A percentile compares a stretch with the other conserved stretches of the same genome.
These are phyloP conservation scores for Axilococcus clingmanii DNA, from an alignment of 139 green algal genomes.

Conservation along the genomic window DNA sequence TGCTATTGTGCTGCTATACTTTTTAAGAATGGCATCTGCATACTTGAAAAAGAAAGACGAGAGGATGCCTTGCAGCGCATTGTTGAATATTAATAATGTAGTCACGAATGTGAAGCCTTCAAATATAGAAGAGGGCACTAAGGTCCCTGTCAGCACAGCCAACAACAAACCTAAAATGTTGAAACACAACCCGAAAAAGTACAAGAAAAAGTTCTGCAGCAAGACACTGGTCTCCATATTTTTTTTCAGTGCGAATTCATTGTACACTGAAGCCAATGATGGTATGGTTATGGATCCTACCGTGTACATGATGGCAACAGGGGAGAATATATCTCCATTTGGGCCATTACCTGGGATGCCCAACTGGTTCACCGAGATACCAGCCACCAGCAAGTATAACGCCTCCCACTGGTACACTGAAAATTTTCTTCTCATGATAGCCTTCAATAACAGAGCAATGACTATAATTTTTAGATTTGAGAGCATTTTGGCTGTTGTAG, in stretches of 20 bases:
- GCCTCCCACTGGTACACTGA: conserved; percentile 88
- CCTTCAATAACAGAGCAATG: conserved; percentile 83
- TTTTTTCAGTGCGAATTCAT: conserved; percentile 90
- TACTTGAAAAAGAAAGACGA: conserved; percentile 97
- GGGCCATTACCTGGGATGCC: conserved; percentile 24
- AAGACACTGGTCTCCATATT: conserved; percentile 94
- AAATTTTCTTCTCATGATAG: conserved; percentile 72
- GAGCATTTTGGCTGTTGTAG: conserved; percentile 96
- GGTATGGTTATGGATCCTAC: conserved; percentile 78
- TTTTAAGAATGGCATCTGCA: conserved; percentile 95
- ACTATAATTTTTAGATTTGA: conserved; percentile 87
- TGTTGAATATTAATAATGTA: conserved; percentile 82
- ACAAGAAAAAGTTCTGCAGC: conserved; percentile 97
- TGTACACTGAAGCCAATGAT: conserved; percentile 83
- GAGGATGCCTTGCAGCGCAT: conserved; percentile 87
- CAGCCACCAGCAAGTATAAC: conserved; percentile 83
- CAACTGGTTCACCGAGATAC: conserved; percentile 96
- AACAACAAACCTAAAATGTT: conserved; percentile 59
- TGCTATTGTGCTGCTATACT: conserved; percentile 89
- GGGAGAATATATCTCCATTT: conserved; percentile 17
- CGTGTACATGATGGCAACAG: conserved; percentile 57
- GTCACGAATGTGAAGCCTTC: conserved; percentile 32
- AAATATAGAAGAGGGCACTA: conserved; percentile 41
- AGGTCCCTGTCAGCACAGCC: conserved; percentile 6
- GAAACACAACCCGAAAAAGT: conserved; percentile 85